Evolutionary conservation across 208 protist species (phyloP), one percentile per base, ranked within the genome.

Genomic region (Leishmania tropica): DNA sequence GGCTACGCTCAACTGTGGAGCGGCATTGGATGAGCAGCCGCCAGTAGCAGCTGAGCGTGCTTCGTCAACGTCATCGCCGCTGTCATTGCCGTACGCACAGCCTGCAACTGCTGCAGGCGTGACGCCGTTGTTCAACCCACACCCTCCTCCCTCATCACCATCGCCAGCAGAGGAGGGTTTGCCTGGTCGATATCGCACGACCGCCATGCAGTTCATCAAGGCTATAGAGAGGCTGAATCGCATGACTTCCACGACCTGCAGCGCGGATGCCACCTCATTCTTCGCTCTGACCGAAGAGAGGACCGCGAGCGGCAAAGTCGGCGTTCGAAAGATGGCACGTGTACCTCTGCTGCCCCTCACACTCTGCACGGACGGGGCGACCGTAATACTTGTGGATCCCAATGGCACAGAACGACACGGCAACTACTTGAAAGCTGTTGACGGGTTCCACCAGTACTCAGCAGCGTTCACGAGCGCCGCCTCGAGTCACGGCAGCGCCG

Each of bases 391-490:
- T 24, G 75, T 87, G 1, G 86, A 89, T 76, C 17, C 8, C 28
- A 87, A 94, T 74, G 90, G 90, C 45, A 87, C 88, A 17, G 37
- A 79, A 17, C 78, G 86, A 60, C 90, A 92, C 76, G 42, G 70
- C 73, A 92, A 92, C 78, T 90, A 93, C 76, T n/a, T 84, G 35
- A 3, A 45, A 3, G 81, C 76, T 11, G 62, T 84, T 67, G 51
- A 64, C 45, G 51, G 31, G 28, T 64, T 73, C 45, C 31, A 64
- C 31, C 80, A 45, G 13, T 40, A 0, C n/a, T 10, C 45, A 17
- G 3, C 6, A 40, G 58, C 37, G 37, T 47, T 47, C 37, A 71
- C 37, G 5, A 71, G 65, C 37, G 8, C 65, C 31, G 65, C 65
- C 37, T 71, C 65, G 37, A 71, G 65, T 45, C 7, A 24, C 28